Conservation (phyloP, 257 asterid species). For the Salvia miltiorrhiza region DNA sequence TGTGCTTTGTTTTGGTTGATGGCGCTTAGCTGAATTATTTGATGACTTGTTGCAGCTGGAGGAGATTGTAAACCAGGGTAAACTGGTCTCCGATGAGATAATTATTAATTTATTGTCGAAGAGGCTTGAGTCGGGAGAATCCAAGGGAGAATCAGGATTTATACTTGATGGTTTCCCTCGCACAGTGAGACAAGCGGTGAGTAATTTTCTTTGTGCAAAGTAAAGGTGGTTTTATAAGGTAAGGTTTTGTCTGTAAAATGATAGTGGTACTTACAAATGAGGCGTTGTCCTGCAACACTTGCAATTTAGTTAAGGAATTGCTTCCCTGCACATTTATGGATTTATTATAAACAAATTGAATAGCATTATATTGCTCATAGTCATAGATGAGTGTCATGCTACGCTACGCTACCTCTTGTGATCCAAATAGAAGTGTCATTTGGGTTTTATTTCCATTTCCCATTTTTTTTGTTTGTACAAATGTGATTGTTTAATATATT, state of each 20-base stretch:
- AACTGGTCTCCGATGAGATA: constrained; percentile 92
- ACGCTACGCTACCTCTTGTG: too few species aligned
- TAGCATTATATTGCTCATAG: neutral
- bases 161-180: constrained; percentile 96
- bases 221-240: neutral
- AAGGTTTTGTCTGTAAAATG: neutral
- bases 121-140: constrained; percentile 87
- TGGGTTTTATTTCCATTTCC: too few species aligned
- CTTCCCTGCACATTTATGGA: neutral
- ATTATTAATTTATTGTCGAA: constrained; percentile 75
- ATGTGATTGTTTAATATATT: neutral
- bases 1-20: neutral
- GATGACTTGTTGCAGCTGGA: constrained; percentile 50
- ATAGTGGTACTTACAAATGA: neutral
- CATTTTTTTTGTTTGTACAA: too few species aligned
- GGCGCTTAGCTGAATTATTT: neutral
- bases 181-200: constrained; percentile 93
- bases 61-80: constrained; percentile 93
- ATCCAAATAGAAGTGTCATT: too few species aligned
- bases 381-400: too few species aligned
- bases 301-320: neutral
- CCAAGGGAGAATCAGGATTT: constrained; percentile 83
- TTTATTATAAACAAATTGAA: too few species aligned
- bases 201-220: constrained; percentile 23
- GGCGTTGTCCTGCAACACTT: neutral